Base-by-base conservation (phyloP, 2,329 filamentous ascomycete genomes). In the Pestalotiopsis sp. region DNA sequence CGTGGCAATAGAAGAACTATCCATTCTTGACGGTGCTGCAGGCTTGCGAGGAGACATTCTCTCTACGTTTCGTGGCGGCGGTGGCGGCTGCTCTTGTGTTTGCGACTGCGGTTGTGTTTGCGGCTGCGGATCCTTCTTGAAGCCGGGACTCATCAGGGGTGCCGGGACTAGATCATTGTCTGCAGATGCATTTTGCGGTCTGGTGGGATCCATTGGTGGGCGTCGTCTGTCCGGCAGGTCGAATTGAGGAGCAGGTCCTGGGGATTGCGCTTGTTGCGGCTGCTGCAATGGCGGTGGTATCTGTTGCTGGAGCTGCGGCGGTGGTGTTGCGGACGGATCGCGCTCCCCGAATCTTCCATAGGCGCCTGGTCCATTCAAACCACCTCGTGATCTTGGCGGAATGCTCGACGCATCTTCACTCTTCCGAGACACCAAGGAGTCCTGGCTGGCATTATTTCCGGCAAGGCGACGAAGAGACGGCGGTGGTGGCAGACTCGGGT, bases 191-290 rank as follows among this genome's bases (percentile, higher is more conserved):
- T 79, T 84, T 64, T 84, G 82, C 7, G 87, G 86, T 39, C 87
- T 82, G 6, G 86, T 78, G 7, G 87, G 85, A 69, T 91, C 87
- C 88, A 93, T 91, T 0, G 90, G 89, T 1, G 91, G 91, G 63
- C 91, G 82, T 76, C 86, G 90, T 70, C 91, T 84, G 73, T 92
- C 90, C 0, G 91, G 91, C 1, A 88, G 84, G 41, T 82, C 83
- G 25, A 86, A 80, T 45, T 85, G 84, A 7, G 77, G 74, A 17
- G 76, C 71, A 27, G 68, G 56, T 59, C 74, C 71, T 39, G 76
- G 76, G n/a, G 75, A 75, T 38, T 73, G 71, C 56, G 74, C 58
- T 66, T 57, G 39, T 58, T 68, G 66, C 71, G 70, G 80, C 36
- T 65, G 76, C 68, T 66, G 77, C 65, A 66, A 73, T 71, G 71